These are phyloP conservation scores for Malus sieversii DNA, from an alignment of 306 rosid genomes.

Conservation along the genomic window DNA sequence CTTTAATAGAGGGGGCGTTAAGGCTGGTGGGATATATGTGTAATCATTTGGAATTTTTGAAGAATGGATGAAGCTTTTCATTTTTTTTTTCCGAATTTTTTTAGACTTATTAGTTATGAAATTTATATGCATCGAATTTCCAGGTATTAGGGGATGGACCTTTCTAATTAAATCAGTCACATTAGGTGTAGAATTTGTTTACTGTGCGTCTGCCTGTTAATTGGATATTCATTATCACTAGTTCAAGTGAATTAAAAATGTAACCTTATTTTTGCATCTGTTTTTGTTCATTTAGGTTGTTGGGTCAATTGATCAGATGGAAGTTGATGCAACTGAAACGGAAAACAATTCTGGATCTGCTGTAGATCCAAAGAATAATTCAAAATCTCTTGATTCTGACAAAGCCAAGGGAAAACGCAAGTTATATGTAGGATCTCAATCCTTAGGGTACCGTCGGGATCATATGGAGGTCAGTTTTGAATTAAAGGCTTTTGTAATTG, in stretches of 20 bases:
- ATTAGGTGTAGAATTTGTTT: background rate
- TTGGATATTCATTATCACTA: background rate
- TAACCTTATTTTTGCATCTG: slow-evolving; percentile 9
- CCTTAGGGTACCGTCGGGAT: slow-evolving; percentile 87
- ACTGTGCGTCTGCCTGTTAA: background rate
- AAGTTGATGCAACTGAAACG: slow-evolving; percentile 62
- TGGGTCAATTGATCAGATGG: slow-evolving; percentile 92
- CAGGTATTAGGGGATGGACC: background rate
- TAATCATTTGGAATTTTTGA: background rate
- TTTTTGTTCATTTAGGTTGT: slow-evolving; percentile 54
- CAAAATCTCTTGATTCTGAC: slow-evolving; percentile 53
- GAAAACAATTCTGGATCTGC: slow-evolving; percentile 63
- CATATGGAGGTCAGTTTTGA: slow-evolving; percentile 70
- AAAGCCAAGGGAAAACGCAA: slow-evolving; percentile 76
- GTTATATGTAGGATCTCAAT: slow-evolving; percentile 80
- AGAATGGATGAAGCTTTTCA: background rate
- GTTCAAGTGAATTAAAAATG: background rate
- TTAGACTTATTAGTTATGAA: background rate
- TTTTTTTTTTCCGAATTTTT: background rate
- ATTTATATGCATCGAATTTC: background rate
- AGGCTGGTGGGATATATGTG: background rate
- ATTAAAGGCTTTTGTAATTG: slow-evolving; percentile 1
- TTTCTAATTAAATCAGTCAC: background rate
- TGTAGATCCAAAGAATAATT: slow-evolving; percentile 46
- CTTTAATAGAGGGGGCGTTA: background rate